phyloP scores from a whole-genome alignment of 208 protist genomes.

The Leishmania amazonensis region DNA sequence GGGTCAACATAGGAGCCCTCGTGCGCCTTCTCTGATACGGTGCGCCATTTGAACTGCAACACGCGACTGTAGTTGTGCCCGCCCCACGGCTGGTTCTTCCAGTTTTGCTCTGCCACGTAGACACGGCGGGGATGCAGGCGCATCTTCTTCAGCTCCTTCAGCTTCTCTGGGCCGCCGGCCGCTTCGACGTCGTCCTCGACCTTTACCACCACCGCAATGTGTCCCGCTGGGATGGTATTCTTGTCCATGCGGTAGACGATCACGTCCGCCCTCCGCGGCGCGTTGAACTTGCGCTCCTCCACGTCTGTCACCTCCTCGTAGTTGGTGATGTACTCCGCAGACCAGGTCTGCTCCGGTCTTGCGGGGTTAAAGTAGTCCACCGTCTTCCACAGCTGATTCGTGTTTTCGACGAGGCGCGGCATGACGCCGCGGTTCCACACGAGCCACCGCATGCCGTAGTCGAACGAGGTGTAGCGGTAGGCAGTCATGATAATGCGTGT shows the following conservation, averaged over 20 bases:
- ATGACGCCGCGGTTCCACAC: conserved; percentile 44
- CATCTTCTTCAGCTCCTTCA: conserved; percentile 35
- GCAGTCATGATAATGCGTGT: conserved; percentile 40
- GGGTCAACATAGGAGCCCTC: conserved; percentile 45
- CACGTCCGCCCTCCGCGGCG: conserved; percentile 47
- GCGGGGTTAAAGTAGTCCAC: conserved; percentile 56
- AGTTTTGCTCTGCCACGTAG: conserved; percentile 79
- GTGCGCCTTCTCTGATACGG: conserved; percentile 19
- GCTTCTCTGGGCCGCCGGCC: conserved; percentile 38
- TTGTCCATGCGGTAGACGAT: conserved; percentile 35
- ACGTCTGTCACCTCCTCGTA: conserved; percentile 25
- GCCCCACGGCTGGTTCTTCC: conserved; percentile 49
- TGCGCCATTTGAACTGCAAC: conserved; percentile 46
- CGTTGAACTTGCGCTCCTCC: conserved; percentile 50
- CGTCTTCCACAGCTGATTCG: conserved; percentile 35
- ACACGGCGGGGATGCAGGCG: conserved; percentile 53
- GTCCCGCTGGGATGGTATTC: conserved; percentile 23
- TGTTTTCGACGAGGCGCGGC: conserved; percentile 23
- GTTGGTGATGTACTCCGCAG: conserved; percentile 51
- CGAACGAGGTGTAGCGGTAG: conserved; percentile 39
- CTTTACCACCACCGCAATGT: conserved; percentile 61
- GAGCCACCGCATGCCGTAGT: conserved; percentile 59
- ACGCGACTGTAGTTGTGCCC: conserved; percentile 64
- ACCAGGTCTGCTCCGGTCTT: conserved; percentile 27
- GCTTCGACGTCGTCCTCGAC: conserved; percentile 57